phyloP scores from a whole-genome alignment of 805 yeast genomes.

The Ogataea kodamae region DNA sequence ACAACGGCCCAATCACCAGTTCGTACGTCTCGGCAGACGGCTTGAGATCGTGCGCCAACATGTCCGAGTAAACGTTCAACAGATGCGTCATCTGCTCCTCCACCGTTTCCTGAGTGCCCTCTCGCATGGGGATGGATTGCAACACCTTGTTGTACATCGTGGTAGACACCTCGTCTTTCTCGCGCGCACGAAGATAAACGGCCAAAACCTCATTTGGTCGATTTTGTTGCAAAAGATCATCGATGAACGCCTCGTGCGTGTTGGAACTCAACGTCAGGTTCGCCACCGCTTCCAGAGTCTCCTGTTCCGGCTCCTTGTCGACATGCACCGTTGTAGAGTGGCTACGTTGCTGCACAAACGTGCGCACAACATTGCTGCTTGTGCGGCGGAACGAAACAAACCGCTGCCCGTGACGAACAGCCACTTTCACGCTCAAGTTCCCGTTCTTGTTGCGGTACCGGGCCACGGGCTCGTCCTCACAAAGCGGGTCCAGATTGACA shows the following conservation, averaged over 20 bases:
- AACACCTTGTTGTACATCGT: conserved; percentile 53
- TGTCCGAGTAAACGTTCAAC: conserved; percentile 65
- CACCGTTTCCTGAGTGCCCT: conserved; percentile 46
- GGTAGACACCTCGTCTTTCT: conserved; percentile 42
- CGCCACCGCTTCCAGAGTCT: conserved; percentile 3
- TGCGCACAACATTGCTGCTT: conserved; percentile 27
- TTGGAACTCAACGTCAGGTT: conserved; percentile 11
- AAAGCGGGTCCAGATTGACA: conserved; percentile 26
- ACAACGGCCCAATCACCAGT: conserved; percentile 46
- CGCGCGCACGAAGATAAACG: conserved; percentile 30
- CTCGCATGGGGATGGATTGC: conserved; percentile 49
- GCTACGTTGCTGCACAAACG: conserved; percentile 18
- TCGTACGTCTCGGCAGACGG: conserved; percentile 57
- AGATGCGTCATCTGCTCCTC: conserved; percentile 62
- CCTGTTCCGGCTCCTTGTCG: conserved; percentile 14
- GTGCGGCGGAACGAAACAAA: conserved; percentile 29
- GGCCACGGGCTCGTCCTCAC: conserved; percentile 17
- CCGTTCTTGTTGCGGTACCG: conserved; percentile 29
- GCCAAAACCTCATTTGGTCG: conserved; percentile 35
- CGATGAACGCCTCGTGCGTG: conserved; percentile 24
- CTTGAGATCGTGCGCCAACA: conserved; percentile 49
- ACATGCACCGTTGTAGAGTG: conserved; percentile 15
- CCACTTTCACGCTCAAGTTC: conserved; percentile 28
- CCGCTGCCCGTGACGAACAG: conserved; percentile 20
- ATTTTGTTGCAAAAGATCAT: conserved; percentile 18